Conservation (phyloP, 352 stramenopile genomes). For the Globisporangium canariense region DNA sequence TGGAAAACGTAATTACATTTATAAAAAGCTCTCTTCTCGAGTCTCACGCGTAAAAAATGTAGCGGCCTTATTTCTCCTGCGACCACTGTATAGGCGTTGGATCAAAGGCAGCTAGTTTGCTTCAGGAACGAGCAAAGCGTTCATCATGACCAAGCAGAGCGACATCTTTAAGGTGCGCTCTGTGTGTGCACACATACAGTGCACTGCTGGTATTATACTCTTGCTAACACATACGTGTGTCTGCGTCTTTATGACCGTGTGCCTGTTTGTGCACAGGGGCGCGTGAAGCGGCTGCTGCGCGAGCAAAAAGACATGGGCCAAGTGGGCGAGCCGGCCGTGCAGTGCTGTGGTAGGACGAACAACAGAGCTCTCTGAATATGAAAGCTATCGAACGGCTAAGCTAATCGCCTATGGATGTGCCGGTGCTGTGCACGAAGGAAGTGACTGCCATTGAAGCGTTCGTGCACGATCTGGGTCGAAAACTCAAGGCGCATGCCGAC, state of each 20-base stretch:
- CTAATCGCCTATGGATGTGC: neutral
- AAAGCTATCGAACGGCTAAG: neutral
- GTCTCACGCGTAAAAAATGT: too few species aligned
- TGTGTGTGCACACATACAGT: neutral
- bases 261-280: slow-evolving; percentile 23
- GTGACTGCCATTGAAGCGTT: slow-evolving; percentile 58
- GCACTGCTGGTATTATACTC: neutral
- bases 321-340: slow-evolving; percentile 46
- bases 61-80: too few species aligned
- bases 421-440: slow-evolving; percentile 15
- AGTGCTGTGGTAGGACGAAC: slow-evolving; percentile 35
- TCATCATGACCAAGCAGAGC: slow-evolving; percentile 36
- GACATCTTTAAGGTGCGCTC: slow-evolving; percentile 50
- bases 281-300: slow-evolving; percentile 64
- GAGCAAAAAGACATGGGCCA: slow-evolving; percentile 74
- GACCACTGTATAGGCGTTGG: too few species aligned
- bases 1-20: too few species aligned
- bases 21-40: too few species aligned
- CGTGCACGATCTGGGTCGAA: slow-evolving; percentile 47
- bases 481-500: slow-evolving; percentile 33
- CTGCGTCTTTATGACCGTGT: neutral
- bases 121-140: slow-evolving; percentile 16
- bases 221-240: too few species aligned
- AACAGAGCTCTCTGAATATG: neutral
- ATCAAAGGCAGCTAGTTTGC: too few species aligned